Evolutionary conservation across 75 land plant genomes (phyloP).

Genomic region (Cupressus sempervirens): DNA sequence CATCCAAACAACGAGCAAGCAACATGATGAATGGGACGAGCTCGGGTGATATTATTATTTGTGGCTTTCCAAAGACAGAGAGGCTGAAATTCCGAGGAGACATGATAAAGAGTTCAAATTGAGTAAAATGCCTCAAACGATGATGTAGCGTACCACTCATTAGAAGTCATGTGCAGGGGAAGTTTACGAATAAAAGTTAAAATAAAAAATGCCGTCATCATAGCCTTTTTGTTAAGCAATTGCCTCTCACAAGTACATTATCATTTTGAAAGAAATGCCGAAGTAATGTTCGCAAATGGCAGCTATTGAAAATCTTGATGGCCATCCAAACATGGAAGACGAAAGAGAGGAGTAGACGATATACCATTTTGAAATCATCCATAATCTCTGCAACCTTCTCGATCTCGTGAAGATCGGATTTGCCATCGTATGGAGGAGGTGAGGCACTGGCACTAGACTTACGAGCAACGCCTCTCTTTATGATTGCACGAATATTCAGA

Average conservation of each 20-base stretch:
- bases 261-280: neutral
- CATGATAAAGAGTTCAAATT: neutral
- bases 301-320: neutral
- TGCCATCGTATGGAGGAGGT: slow-evolving; percentile 8
- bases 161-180: neutral
- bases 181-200: neutral
- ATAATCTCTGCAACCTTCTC: slow-evolving; percentile 82
- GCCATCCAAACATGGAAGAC: neutral
- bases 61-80: neutral
- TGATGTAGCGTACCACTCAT: neutral
- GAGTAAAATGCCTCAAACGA: neutral
- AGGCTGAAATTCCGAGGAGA: neutral
- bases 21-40: neutral
- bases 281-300: neutral
- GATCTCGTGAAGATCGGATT: slow-evolving; percentile 46
- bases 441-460: neutral
- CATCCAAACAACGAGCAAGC: neutral
- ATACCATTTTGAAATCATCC: slow-evolving; percentile 98
- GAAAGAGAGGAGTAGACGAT: neutral
- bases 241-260: neutral
- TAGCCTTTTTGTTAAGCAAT: neutral
- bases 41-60: neutral
- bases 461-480: neutral
- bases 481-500: no score
- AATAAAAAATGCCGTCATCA: neutral